Percentiles rank a stretch among this genome's conserved stretches.
Evolutionary conservation across 257 asterid genomes (phyloP).

Genomic region (Nicotiana noctiflora): DNA sequence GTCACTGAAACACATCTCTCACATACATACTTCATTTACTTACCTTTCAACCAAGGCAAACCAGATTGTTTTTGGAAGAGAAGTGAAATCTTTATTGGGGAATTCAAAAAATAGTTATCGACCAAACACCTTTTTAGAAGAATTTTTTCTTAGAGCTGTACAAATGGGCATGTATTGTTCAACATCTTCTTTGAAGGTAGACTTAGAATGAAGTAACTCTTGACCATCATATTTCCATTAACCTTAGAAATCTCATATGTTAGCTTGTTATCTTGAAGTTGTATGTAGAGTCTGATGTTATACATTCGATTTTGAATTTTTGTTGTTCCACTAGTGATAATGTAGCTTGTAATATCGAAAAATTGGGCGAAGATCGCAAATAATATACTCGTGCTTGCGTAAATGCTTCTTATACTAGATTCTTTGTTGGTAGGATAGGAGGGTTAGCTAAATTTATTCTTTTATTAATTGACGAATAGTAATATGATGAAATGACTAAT

Average conservation of each 20-base stretch:
- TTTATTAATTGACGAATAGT: too few relatives aligned
- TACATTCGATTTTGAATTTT: not conserved
- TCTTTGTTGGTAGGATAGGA: too few relatives aligned
- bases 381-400: too few relatives aligned
- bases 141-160: not conserved
- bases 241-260: not conserved
- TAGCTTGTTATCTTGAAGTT: not conserved
- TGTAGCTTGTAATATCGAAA: not conserved
- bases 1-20: constrained; percentile 24
- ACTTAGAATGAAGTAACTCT: not conserved
- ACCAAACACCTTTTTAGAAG: not conserved
- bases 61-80: too few relatives aligned
- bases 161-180: not conserved
- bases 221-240: not conserved
- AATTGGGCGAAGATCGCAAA: not conserved
- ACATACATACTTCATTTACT: too few relatives aligned
- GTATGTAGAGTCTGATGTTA: not conserved
- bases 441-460: too few relatives aligned
- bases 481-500: too few relatives aligned
- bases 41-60: too few relatives aligned
- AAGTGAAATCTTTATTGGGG: not conserved
- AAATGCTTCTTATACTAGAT: too few relatives aligned
- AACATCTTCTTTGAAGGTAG: not conserved
- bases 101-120: not conserved
- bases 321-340: not conserved